Base-by-base conservation (phyloP, 768 basidiomycete genomes). In the Amanita rimosa region DNA sequence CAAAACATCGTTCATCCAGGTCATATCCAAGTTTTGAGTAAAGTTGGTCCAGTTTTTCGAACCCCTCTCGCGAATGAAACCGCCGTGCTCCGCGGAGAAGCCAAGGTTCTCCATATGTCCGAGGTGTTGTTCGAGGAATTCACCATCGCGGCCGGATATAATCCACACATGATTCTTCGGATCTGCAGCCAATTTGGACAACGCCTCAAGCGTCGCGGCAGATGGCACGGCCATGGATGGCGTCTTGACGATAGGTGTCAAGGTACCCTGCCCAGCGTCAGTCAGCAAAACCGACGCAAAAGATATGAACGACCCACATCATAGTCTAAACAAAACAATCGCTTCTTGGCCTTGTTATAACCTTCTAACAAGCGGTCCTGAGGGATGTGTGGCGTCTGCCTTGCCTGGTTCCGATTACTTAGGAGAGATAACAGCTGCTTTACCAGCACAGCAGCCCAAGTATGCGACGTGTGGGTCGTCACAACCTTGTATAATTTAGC, bases 31-130 rank as follows among this genome's bases (percentile, higher is more conserved):
- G 53, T 73, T 76, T 64, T 83, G 78, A n/a, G 94, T 96, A 61
- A 96, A 86, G 60, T 92, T 93, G 53, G 69, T 71, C 90, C 95
- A 99, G 53, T 75, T 69, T 24, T 51, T 60, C 40, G 64, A 64
- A 1, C 81, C 83, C 0, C 86, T 86, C 53, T 77, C 79, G 37
- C 83, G 77, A 43, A 97, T 76, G 70, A 97, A 98, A 21, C 85
- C 86, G 9, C 95, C 95, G 60, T 99, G 95, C 67, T 99, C 95
- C 17, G 95, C 95, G 16, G 83, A 86, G 75, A 98, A 86, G 10
- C 95, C 95, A 6, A 99, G 72, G 42, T 76, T 72, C 55, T 67
- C 65, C 50, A 99, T 70, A 63, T 91, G 84, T 1, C 94, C 95
- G 17, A 97, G 75, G 59, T 97, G 92, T 57, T 85, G 76, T 60